A percentile compares a stretch with the other conserved stretches of the same genome.
These are phyloP conservation scores for Eruca vesicaria DNA, from an alignment of 441 rosid species.

Conservation along the genomic window DNA sequence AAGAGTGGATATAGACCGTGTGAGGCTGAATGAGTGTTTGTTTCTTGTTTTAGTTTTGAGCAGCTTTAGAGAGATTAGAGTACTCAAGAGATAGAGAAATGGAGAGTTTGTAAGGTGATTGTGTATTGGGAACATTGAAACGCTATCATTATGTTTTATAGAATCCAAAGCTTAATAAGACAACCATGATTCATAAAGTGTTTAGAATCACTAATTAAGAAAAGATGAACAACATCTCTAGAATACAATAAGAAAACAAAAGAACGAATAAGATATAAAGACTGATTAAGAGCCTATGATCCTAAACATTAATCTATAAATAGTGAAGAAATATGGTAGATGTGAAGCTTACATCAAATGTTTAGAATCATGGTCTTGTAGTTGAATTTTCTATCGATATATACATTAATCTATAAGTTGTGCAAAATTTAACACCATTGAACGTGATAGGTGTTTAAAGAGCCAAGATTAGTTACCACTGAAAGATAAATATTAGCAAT, in stretches of 20 bases:
- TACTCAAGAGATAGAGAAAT: background rate
- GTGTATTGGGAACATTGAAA: constrained; percentile 11
- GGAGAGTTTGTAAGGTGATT: constrained; percentile 4
- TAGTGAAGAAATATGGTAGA: background rate
- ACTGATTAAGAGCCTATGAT: background rate
- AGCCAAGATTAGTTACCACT: background rate
- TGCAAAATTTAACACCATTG: too few relatives aligned
- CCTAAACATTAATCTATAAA: background rate
- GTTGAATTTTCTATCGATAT: too few relatives aligned
- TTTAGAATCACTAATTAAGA: too few relatives aligned
- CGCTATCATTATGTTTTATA: background rate
- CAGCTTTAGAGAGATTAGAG: constrained; percentile 20
- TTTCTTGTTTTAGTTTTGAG: constrained; percentile 2
- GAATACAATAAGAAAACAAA: background rate
- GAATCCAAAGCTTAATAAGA: background rate
- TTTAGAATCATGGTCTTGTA: too few relatives aligned
- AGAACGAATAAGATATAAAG: background rate
- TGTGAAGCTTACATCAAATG: too few relatives aligned
- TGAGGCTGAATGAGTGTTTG: constrained; percentile 2
- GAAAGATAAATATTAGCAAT: too few relatives aligned
- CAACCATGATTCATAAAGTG: background rate
- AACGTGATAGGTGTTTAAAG: too few relatives aligned
- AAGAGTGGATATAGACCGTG: constrained; percentile 69
- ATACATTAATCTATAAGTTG: too few relatives aligned
- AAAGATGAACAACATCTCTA: background rate